Percentiles rank a stretch among this genome's conserved stretches.
phyloP scores from a whole-genome alignment of 2,329 filamentous ascomycete species.

The Pestalotiopsis sp. region DNA sequence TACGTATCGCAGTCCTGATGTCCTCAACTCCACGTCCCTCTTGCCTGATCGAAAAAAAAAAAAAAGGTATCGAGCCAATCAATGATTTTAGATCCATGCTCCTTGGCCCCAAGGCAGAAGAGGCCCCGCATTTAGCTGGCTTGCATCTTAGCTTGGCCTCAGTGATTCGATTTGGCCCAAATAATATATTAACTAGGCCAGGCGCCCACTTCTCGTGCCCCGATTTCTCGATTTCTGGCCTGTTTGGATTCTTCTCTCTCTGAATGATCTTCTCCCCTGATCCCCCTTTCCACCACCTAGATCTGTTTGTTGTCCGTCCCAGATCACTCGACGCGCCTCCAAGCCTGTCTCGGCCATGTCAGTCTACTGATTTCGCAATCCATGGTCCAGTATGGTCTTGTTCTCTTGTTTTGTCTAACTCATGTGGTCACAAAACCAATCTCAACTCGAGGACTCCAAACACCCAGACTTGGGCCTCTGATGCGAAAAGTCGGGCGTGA shows the following conservation, averaged over 20 bases:
- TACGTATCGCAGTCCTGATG: too few relatives aligned
- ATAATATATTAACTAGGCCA: constrained; percentile 6
- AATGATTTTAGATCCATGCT: not conserved
- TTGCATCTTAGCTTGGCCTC: not conserved
- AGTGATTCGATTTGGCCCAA: constrained; percentile 1
- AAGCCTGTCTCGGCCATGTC: not conserved
- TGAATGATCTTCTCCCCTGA: not conserved
- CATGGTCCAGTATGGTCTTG: not conserved
- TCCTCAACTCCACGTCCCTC: too few relatives aligned
- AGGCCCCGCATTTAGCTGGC: not conserved
- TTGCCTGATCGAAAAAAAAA: too few relatives aligned
- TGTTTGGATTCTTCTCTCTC: not conserved
- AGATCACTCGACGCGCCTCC: constrained; percentile 10
- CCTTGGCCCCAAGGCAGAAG: not conserved
- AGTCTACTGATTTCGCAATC: constrained; percentile 1
- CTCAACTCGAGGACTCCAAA: not conserved
- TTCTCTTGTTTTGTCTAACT: not conserved
- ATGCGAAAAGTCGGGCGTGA: not conserved
- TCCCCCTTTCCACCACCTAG: not conserved
- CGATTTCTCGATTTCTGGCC: not conserved
- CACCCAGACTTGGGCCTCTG: not conserved
- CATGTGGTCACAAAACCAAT: not conserved
- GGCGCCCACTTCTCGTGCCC: constrained; percentile 2
- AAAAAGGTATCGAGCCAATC: not conserved
- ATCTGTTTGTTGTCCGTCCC: not conserved